Percentiles rank a stretch among this genome's conserved stretches.
phyloP scores from a whole-genome alignment of 2,329 filamentous ascomycete genomes.

The Fusarium buharicum region DNA sequence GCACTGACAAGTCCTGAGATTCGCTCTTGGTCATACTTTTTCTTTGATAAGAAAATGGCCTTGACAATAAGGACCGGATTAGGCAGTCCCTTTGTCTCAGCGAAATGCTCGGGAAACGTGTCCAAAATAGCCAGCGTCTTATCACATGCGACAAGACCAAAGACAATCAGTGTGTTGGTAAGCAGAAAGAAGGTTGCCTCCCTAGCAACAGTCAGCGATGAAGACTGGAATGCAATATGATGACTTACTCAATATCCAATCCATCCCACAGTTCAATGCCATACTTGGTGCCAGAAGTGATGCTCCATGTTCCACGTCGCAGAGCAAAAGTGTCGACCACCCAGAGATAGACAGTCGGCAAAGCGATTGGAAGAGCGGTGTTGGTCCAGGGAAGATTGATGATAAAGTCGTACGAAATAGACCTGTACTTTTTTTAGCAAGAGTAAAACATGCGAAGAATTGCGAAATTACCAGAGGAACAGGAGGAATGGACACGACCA shows the following conservation, averaged over 20 bases:
- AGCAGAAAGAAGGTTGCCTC: constrained; percentile 79
- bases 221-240: accelerated
- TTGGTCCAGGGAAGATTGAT: constrained; percentile 67
- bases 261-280: constrained; percentile 70
- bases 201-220: neutral
- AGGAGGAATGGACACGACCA: constrained; percentile 76
- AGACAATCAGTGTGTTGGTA: constrained; percentile 76
- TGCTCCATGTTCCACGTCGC: constrained; percentile 76
- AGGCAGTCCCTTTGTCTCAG: constrained; percentile 55
- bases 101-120: constrained; percentile 69
- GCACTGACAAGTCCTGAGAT: constrained; percentile 69
- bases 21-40: constrained; percentile 66
- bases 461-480: constrained; percentile 49
- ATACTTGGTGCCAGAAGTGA: constrained; percentile 74
- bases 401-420: constrained; percentile 71
- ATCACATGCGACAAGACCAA: constrained; percentile 75
- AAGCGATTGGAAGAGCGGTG: constrained; percentile 66
- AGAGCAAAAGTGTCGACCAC: constrained; percentile 75
- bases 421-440: constrained; percentile 60
- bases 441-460: neutral
- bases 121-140: constrained; percentile 73
- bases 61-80: constrained; percentile 62
- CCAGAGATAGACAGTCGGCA: constrained; percentile 78
- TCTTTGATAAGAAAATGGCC: constrained; percentile 59
- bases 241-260: constrained; percentile 69